Conservation (phyloP, 1,139 yeast genomes). For the Eremothecium sinecaudum region DNA sequence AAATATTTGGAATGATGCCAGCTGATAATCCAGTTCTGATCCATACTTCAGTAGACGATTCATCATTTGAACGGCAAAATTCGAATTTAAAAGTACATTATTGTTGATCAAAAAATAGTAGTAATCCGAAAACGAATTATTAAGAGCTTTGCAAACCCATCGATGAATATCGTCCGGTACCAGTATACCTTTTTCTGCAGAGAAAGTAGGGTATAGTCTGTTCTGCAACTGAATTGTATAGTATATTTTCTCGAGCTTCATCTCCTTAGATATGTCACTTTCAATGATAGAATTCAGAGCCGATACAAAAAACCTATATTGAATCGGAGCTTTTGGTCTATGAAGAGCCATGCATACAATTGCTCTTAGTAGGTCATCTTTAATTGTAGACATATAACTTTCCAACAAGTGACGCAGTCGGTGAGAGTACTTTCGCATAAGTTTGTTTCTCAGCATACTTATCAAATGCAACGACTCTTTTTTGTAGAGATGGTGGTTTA, state of each 20-base stretch:
- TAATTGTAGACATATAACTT: not conserved
- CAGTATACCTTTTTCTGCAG: conserved; percentile 11
- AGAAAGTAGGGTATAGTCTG: conserved; percentile 13
- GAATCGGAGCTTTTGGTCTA: conserved; percentile 6
- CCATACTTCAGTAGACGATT: conserved; percentile 18
- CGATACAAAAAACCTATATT: conserved; percentile 10
- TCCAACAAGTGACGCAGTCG: conserved; percentile 1
- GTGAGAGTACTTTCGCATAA: conserved; percentile 1
- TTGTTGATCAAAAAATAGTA: conserved; percentile 22
- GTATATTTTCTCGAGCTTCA: conserved; percentile 13
- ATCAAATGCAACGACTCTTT: conserved; percentile 1
- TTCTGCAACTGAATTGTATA: conserved; percentile 15
- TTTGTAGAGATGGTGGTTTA: not conserved
- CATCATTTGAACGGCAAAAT: conserved; percentile 11
- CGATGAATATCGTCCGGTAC: conserved; percentile 21
- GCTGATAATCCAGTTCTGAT: conserved; percentile 22
- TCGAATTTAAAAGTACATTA: conserved; percentile 16
- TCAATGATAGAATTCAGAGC: conserved; percentile 7
- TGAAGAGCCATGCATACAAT: conserved; percentile 6
- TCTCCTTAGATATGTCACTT: conserved; percentile 2
- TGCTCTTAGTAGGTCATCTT: conserved; percentile 1
- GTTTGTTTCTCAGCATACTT: conserved; percentile 7
- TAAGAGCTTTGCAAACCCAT: conserved; percentile 22
- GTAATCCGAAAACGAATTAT: conserved; percentile 18
- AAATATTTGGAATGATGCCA: conserved; percentile 24